Evolutionary conservation across 176 grass and related monocot species (phyloP).

Genomic region (Cenchrus purpureus): DNA sequence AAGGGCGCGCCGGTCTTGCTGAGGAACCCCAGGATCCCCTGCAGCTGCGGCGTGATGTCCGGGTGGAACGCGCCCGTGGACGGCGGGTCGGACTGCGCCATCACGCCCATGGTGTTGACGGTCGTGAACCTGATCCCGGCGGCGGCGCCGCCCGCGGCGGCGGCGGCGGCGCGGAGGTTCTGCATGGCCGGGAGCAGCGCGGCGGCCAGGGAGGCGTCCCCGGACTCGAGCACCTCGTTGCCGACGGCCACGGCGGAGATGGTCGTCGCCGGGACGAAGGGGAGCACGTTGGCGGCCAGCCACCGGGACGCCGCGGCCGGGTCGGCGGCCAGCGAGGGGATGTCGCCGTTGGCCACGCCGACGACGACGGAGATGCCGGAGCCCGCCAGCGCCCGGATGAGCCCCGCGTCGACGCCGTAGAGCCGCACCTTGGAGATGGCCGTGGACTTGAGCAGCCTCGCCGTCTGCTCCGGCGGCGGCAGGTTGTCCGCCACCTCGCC

Average conservation of each 20-base stretch:
- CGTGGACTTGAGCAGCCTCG: slow-evolving; percentile 70
- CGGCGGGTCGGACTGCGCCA: slow-evolving; percentile 86
- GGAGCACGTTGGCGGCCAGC: slow-evolving; percentile 82
- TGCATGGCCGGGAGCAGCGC: slow-evolving; percentile 91
- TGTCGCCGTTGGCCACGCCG: slow-evolving; percentile 92
- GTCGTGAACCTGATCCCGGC: slow-evolving; percentile 70
- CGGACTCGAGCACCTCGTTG: slow-evolving; percentile 91
- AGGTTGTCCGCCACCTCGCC: slow-evolving; percentile 97
- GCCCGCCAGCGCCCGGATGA: slow-evolving; percentile 80
- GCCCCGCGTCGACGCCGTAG: slow-evolving; percentile 71
- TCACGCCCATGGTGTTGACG: slow-evolving; percentile 92
- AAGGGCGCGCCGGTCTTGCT: slow-evolving; percentile 71
- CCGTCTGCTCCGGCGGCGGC: slow-evolving; percentile 70
- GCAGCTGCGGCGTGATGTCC: slow-evolving; percentile 61
- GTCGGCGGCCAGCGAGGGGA: slow-evolving; percentile 79
- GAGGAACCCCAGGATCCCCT: slow-evolving; percentile 72
- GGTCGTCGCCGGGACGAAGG: slow-evolving; percentile 58
- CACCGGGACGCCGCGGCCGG: slow-evolving; percentile 67
- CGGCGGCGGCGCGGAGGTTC: slow-evolving; percentile 70
- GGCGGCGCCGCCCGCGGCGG: slow-evolving; percentile 36
- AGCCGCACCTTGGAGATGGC: slow-evolving; percentile 78
- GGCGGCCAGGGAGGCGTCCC: slow-evolving; percentile 62
- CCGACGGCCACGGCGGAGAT: slow-evolving; percentile 72
- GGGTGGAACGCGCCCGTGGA: slow-evolving; percentile 80
- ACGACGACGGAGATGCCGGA: slow-evolving; percentile 67